Percentiles rank a stretch among this genome's conserved stretches.
phyloP scores from a whole-genome alignment of 2,329 filamentous ascomycete genomes.

The Tolypocladium pustulatum region DNA sequence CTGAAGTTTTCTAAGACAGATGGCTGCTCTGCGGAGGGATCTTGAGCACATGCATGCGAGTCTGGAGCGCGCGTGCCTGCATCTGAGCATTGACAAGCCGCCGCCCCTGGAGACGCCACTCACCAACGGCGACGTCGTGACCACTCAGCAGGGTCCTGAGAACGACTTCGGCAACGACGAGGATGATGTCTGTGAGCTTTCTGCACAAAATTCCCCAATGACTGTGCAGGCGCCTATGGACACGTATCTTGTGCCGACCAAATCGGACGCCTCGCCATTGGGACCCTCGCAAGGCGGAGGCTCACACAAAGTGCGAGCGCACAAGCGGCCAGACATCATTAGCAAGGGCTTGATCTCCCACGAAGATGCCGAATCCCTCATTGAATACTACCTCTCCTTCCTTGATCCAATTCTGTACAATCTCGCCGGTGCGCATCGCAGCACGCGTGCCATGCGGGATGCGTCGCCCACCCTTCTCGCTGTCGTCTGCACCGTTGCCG shows the following conservation, averaged over 20 bases:
- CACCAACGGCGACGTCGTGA: constrained; percentile 6
- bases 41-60: not conserved
- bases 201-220: not conserved
- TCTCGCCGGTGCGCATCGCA: not conserved
- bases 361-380: not conserved
- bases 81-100: not conserved
- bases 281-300: not conserved
- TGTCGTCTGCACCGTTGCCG: not conserved
- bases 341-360: not conserved
- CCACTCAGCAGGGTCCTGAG: not conserved
- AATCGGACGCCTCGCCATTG: not conserved
- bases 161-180: not conserved
- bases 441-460: not conserved
- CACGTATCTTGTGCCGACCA: not conserved
- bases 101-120: constrained; percentile 1
- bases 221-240: not conserved
- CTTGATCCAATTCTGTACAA: not conserved
- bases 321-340: not conserved
- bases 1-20: not conserved
- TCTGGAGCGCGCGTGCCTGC: not conserved
- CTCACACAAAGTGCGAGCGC: not conserved
- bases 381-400: not conserved
- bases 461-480: not conserved
- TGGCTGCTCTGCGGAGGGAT: constrained; percentile 1
- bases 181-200: not conserved